Conservation (phyloP, 352 stramenopile genomes). For the Pythium myriotylum region DNA sequence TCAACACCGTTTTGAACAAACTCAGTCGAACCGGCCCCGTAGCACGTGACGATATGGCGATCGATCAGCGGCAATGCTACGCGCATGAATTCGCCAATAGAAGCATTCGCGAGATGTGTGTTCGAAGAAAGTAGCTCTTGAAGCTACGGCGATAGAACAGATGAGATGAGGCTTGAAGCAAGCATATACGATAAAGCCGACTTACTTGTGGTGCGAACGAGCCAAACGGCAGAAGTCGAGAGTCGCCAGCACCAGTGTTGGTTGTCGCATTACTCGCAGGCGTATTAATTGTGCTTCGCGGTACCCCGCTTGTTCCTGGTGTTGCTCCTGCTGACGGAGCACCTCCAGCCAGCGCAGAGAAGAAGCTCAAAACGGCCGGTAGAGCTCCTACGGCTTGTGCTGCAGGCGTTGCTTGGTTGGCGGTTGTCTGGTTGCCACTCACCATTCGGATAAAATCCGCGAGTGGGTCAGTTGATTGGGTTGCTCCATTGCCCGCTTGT, state of each 20-base stretch:
- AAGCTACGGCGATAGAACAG: neutral
- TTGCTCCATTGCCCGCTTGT: neutral
- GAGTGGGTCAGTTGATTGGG: neutral
- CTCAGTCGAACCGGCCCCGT: neutral
- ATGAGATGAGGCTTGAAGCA: neutral
- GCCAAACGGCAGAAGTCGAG: conserved; percentile 1
- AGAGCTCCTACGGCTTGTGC: conserved; percentile 3
- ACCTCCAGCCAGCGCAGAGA: conserved; percentile 1
- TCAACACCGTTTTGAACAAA: conserved; percentile 12
- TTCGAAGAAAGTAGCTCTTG: neutral
- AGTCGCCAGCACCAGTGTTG: neutral
- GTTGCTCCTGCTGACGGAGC: neutral
- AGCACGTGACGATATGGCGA: conserved; percentile 10
- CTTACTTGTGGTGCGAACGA: conserved; percentile 12
- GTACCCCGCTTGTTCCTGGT: neutral
- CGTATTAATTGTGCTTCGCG: neutral
- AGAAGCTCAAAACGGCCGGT: neutral
- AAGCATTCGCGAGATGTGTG: neutral
- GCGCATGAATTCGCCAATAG: conserved; percentile 8
- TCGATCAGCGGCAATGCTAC: neutral
- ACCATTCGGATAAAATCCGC: conserved; percentile 1
- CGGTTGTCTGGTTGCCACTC: neutral
- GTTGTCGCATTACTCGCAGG: neutral
- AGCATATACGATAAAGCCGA: too few relatives aligned
- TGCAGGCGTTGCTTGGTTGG: neutral